phyloP scores from a whole-genome alignment of 192 early-diverging fungal genomes.

The Glomus cerebriforme region DNA sequence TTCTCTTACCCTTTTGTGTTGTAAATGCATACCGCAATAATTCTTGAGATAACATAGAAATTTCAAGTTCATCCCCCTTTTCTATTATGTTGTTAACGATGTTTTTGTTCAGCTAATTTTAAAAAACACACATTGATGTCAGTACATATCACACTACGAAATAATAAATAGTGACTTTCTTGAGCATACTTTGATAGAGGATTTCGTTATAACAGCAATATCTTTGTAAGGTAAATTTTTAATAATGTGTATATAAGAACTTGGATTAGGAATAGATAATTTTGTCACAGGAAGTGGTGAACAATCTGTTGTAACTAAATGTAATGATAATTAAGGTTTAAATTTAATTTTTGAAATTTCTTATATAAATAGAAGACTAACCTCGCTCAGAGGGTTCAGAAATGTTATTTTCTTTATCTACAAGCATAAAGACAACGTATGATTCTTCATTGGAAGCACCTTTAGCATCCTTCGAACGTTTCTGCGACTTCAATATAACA shows the following conservation, averaged over 20 bases:
- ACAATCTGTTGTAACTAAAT: not conserved
- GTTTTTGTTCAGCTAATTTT: no score
- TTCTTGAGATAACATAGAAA: conserved; percentile 36
- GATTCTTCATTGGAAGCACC: not conserved
- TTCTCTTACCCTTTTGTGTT: conserved; percentile 36
- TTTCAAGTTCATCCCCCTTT: conserved; percentile 39
- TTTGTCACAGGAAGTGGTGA: conserved; percentile 59
- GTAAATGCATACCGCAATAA: conserved; percentile 37
- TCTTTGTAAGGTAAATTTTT: conserved; percentile 51
- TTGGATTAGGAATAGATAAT: conserved; percentile 45
- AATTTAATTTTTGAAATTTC: not conserved
- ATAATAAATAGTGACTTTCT: no score
- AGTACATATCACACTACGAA: no score
- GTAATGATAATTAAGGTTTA: not conserved
- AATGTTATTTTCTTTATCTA: not conserved
- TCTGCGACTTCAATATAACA: conserved; percentile 51
- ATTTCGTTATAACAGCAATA: conserved; percentile 60
- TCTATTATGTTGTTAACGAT: conserved; percentile 23
- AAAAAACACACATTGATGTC: no score
- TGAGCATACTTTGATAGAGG: conserved; percentile 48
- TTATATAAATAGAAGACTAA: not conserved
- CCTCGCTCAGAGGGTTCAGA: not conserved
- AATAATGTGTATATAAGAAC: conserved; percentile 40
- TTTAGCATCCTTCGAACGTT: not conserved
- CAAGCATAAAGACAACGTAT: not conserved